These are phyloP conservation scores for Sesbania bispinosa DNA, from an alignment of 306 rosid genomes.

Conservation along the genomic window DNA sequence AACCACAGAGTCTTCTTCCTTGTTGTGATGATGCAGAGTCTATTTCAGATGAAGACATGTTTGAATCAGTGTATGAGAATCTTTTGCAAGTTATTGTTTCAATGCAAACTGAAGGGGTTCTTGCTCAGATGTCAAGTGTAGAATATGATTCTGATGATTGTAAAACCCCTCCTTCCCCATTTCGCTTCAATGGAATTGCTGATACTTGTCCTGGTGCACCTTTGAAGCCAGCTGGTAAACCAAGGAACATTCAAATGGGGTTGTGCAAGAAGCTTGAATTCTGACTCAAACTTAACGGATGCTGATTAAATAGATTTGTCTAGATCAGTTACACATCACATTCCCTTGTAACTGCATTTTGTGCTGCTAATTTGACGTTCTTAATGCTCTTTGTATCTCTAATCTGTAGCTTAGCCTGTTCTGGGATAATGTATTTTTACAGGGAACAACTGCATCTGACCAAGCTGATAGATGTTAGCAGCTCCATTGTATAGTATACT, in stretches of 20 bases:
- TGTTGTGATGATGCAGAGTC: conserved; percentile 18
- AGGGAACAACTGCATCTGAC: conserved; percentile 24
- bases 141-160: conserved; percentile 36
- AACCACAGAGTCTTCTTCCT: not conserved
- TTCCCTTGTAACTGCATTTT: conserved; percentile 1
- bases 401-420: conserved; percentile 10
- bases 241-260: conserved; percentile 40
- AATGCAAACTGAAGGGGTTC: conserved; percentile 38
- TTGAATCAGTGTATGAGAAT: conserved; percentile 51
- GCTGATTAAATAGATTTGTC: not conserved
- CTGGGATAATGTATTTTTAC: not conserved
- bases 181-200: conserved; percentile 32
- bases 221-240: not conserved
- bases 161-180: conserved; percentile 41
- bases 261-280: conserved; percentile 80
- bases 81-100: conserved; percentile 64
- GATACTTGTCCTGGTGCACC: conserved; percentile 72
- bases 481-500: conserved; percentile 31
- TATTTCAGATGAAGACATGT: conserved; percentile 57
- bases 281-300: conserved; percentile 35
- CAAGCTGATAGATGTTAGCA: conserved; percentile 22
- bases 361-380: conserved; percentile 1
- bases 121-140: conserved; percentile 26
- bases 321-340: conserved; percentile 6
- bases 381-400: not conserved